Evolutionary conservation across 371 early-diverging fungal genomes (phyloP), one percentile per base, ranked within the genome.

Genomic region (Mortierella sp.): DNA sequence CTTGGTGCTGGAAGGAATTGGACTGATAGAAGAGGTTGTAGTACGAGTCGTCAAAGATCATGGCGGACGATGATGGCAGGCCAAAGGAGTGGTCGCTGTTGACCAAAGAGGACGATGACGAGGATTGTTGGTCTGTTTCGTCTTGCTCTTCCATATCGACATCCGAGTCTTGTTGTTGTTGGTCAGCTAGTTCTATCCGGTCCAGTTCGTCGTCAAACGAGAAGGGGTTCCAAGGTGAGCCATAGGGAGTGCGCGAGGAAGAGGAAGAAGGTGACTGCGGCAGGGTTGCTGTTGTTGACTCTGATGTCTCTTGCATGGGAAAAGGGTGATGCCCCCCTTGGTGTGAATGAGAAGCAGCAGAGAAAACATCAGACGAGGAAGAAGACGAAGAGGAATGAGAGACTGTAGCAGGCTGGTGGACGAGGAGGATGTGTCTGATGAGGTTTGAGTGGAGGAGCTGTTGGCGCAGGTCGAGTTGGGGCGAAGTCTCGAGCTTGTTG

Each of bases 381-480:
- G 68, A 34, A 31, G 70, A 7, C 39, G 24, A 8, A 10, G 43
- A 13, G 48, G 64, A 7, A 34, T 16, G 16, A 48, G 29, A 39
- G 39, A 40, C n/a, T 2, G 64, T 22, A 13, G 65, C 8, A 11
- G 14, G 66, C 44, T 71, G 76, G 52, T 81, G 70, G n/a, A 40
- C 68, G 24, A 73, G 82, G 26, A 81, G 82, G 67, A 81, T 81
- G 45, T 77, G 77, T 26, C 82, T 73, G 53, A 81, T 77, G 53
- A 81, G 82, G 64, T 81, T 81, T 16, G 82, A 77, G 61, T 81
- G 82, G 39, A 81, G 82, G 16, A 81, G 71, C 61, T 68, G 77
- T 44, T 81, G 82, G 43, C 82, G 82, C 64, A 81, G 55, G 73
- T 80, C 81, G 39, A 80, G 77, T 41, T 81, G 74, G 37, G 82